phyloP scores from a whole-genome alignment of 1,284 basidiomycete genomes.

The Earliella scabrosa region DNA sequence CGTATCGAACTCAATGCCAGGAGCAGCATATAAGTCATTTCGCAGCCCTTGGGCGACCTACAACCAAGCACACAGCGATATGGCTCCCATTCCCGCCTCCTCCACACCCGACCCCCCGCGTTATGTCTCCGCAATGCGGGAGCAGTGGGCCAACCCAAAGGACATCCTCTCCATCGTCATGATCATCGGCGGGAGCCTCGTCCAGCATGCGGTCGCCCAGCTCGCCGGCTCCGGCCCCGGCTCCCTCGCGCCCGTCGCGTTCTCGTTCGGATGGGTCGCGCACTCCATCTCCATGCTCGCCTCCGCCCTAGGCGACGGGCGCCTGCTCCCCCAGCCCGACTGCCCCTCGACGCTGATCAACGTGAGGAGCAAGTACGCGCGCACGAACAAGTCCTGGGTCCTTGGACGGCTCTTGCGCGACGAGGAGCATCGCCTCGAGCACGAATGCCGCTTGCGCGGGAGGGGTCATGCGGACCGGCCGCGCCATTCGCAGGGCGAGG shows the following conservation, averaged over 20 bases:
- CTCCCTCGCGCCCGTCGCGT: constrained; percentile 34
- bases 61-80: too few relatives aligned
- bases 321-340: constrained; percentile 35
- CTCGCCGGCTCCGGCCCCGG: constrained; percentile 25
- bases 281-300: constrained; percentile 33
- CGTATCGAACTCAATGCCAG: too few relatives aligned
- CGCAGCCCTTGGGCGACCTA: too few relatives aligned
- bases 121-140: background rate
- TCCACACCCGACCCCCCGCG: background rate
- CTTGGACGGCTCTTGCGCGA: constrained; percentile 34
- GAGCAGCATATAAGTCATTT: too few relatives aligned
- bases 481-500: background rate
- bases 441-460: constrained; percentile 22
- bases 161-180: constrained; percentile 34
- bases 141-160: constrained; percentile 33
- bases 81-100: background rate
- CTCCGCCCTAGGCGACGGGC: constrained; percentile 30
- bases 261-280: constrained; percentile 40
- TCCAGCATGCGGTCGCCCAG: constrained; percentile 35
- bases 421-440: constrained; percentile 2
- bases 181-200: constrained; percentile 39
- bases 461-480: constrained; percentile 1
- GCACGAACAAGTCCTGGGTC: constrained; percentile 32
- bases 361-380: constrained; percentile 25
- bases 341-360: constrained; percentile 29